Conservation (phyloP, 345 rosid genomes). For the Erodium maritimum region DNA sequence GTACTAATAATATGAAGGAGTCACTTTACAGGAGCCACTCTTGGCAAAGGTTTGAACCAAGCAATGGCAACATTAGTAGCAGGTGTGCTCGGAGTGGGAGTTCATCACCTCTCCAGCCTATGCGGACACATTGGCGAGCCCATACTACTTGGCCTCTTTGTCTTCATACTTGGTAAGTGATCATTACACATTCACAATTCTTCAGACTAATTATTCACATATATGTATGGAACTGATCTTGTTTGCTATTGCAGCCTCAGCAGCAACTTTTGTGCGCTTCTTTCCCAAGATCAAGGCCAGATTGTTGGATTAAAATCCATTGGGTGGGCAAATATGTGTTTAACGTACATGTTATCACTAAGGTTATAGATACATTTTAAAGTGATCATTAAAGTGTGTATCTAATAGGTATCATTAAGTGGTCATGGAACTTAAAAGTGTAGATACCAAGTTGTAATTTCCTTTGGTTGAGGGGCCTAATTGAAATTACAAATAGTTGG, state of each 20-base stretch:
- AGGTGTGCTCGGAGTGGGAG: slow-evolving; percentile 54
- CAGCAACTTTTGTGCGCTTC: slow-evolving; percentile 6
- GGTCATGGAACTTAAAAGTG: no score
- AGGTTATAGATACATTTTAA: no score
- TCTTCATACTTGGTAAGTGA: slow-evolving; percentile 42
- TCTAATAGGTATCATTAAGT: no score
- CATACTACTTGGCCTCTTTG: slow-evolving; percentile 49
- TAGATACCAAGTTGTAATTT: no score
- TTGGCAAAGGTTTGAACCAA: slow-evolving; percentile 61
- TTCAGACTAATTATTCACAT: no score
- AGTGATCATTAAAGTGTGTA: no score
- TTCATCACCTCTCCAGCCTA: slow-evolving; percentile 46
- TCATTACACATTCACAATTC: neutral
- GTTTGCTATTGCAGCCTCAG: slow-evolving; percentile 33
- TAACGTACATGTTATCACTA: no score
- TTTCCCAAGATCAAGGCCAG: no score
- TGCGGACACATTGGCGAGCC: slow-evolving; percentile 52
- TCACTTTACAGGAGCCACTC: slow-evolving; percentile 31
- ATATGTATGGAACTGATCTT: neutral
- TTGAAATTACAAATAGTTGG: no score
- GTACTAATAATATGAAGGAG: neutral
- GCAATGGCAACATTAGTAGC: slow-evolving; percentile 56
- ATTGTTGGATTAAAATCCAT: no score
- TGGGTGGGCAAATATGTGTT: no score
- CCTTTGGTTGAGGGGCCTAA: no score